A percentile compares a stretch with the other conserved stretches of the same genome.
phyloP scores from a whole-genome alignment of 495 filamentous ascomycete species.

The Penicillium steckii region DNA sequence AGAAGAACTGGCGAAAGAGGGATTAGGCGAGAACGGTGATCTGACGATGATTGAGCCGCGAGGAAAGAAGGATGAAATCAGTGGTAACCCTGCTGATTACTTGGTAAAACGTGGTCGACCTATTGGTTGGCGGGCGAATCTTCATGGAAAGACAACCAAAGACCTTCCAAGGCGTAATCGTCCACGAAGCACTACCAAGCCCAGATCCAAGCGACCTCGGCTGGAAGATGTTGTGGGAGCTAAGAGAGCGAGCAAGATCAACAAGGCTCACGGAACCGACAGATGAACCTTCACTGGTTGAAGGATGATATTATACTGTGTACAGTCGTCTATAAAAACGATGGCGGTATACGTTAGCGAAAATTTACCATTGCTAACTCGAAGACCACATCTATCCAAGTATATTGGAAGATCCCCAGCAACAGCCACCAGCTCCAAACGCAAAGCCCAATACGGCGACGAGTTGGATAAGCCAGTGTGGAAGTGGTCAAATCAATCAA shows the following conservation, averaged over 20 bases:
- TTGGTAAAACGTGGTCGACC: neutral
- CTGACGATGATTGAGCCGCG: constrained; percentile 64
- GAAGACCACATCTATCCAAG: neutral
- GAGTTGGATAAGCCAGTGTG: too few species aligned
- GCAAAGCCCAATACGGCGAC: too few species aligned
- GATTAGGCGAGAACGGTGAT: constrained; percentile 69
- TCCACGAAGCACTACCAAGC: neutral
- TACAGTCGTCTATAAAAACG: neutral
- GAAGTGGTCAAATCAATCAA: too few species aligned
- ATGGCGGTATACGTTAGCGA: neutral
- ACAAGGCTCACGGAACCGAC: too few species aligned
- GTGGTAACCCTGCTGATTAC: neutral
- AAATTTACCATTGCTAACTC: neutral
- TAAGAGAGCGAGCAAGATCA: neutral
- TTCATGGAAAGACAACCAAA: neutral
- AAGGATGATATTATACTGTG: neutral
- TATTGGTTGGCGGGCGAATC: neutral
- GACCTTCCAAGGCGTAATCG: neutral
- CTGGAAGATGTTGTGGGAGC: neutral
- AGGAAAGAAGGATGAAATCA: neutral
- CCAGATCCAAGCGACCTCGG: neutral
- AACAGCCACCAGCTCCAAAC: too few species aligned
- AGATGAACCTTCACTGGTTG: too few species aligned
- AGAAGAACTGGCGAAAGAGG: constrained; percentile 68
- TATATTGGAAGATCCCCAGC: too few species aligned